Evolutionary conservation across 2,329 filamentous ascomycete species (phyloP).

Genomic region (Colletotrichum viniferum): DNA sequence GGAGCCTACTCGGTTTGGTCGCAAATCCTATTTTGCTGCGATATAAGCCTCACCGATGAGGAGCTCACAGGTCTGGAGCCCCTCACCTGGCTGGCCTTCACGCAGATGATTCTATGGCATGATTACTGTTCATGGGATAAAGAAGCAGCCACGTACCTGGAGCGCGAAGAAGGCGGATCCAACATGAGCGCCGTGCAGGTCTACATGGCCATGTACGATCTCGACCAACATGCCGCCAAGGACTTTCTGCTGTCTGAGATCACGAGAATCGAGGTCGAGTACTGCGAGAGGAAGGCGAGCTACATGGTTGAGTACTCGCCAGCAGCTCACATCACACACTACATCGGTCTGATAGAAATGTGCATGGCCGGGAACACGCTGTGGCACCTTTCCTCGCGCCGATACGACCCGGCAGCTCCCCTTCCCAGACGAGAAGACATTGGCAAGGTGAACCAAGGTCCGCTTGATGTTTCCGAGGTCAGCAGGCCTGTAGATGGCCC

Average conservation of each 20-base stretch:
- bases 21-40: neutral
- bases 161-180: neutral
- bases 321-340: neutral
- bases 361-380: slow-evolving; percentile 4
- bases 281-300: neutral
- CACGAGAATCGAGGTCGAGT: neutral
- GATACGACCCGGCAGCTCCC: neutral
- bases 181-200: neutral
- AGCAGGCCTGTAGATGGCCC: neutral
- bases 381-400: neutral
- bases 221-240: neutral
- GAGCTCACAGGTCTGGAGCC: neutral
- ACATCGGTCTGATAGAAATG: neutral
- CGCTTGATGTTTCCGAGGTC: neutral
- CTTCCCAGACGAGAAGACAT: neutral
- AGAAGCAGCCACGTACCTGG: neutral
- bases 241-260: neutral
- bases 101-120: neutral
- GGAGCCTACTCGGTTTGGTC: neutral
- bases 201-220: neutral
- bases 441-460: neutral
- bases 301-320: neutral
- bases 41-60: neutral
- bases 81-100: neutral
- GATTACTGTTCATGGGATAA: neutral